Evolutionary conservation across 257 asterid genomes (phyloP).

Genomic region (Ligustrum vulgare): DNA sequence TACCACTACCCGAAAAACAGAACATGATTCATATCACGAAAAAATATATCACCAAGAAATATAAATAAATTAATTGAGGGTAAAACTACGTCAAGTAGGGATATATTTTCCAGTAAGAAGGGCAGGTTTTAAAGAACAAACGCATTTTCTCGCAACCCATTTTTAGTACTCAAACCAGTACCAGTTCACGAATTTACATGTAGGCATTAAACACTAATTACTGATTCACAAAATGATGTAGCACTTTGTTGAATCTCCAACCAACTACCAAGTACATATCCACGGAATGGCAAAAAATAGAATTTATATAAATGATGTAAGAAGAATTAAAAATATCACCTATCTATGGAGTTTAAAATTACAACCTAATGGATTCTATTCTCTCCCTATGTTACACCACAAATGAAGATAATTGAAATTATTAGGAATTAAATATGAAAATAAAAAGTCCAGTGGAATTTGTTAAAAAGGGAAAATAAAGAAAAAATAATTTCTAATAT

Average conservation of each 20-base stretch:
- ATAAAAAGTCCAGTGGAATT: background rate
- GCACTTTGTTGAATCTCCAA: background rate
- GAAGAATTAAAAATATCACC: background rate
- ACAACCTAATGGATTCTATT: background rate
- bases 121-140: background rate
- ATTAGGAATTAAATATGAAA: background rate
- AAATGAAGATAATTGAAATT: background rate
- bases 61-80: background rate
- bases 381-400: background rate
- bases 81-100: background rate
- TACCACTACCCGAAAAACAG: background rate
- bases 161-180: background rate
- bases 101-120: background rate
- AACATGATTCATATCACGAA: background rate
- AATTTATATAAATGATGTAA: background rate
- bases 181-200: background rate
- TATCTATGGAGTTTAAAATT: background rate
- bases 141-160: background rate
- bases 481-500: background rate
- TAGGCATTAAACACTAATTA: too few species aligned
- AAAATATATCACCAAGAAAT: background rate
- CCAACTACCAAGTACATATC: conserved; percentile 4
- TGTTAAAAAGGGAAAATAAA: background rate
- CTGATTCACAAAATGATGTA: background rate
- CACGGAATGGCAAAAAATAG: conserved; percentile 2